Conservation (phyloP, 805 yeast species). For the Nakazawaea ambrosiae region DNA sequence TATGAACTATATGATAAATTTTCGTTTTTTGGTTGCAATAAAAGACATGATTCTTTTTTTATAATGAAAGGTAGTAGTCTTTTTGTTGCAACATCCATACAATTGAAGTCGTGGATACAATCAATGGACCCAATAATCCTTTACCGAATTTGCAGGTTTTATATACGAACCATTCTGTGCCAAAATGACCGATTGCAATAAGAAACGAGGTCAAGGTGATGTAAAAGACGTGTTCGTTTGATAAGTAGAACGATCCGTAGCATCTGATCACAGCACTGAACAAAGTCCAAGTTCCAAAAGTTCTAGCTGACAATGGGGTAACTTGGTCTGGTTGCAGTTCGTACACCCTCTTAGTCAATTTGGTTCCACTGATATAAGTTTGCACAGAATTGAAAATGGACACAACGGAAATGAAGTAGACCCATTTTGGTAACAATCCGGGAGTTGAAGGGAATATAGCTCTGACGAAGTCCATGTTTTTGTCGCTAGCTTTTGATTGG, state of each 20-base stretch:
- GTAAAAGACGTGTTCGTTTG: slow-evolving; percentile 65
- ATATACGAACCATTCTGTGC: slow-evolving; percentile 73
- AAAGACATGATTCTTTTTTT: too few species aligned
- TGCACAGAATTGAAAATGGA: slow-evolving; percentile 87
- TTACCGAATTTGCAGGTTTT: slow-evolving; percentile 78
- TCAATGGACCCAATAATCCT: slow-evolving; percentile 84
- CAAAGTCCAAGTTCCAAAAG: slow-evolving; percentile 97
- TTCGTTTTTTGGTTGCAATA: too few species aligned
- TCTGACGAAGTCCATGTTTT: not conserved
- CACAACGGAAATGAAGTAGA: slow-evolving; percentile 64
- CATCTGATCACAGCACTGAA: slow-evolving; percentile 77
- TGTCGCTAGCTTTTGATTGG: too few species aligned
- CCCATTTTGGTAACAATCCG: slow-evolving; percentile 71
- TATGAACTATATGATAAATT: too few species aligned
- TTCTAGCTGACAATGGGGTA: slow-evolving; percentile 71
- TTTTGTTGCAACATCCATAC: slow-evolving; percentile 76
- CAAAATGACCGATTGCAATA: slow-evolving; percentile 81
- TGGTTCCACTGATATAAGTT: slow-evolving; percentile 69
- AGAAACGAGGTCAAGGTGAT: slow-evolving; percentile 73
- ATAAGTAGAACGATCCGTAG: slow-evolving; percentile 77
- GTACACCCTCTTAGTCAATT: slow-evolving; percentile 76
- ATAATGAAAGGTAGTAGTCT: slow-evolving; percentile 41
- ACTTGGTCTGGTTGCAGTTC: slow-evolving; percentile 55
- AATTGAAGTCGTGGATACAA: slow-evolving; percentile 69
- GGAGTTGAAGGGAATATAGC: slow-evolving; percentile 33